A percentile compares a stretch with the other conserved stretches of the same genome.
Conservation (phyloP, 2,329 filamentous ascomycete genomes). For the Acrocalymma vagum region DNA sequence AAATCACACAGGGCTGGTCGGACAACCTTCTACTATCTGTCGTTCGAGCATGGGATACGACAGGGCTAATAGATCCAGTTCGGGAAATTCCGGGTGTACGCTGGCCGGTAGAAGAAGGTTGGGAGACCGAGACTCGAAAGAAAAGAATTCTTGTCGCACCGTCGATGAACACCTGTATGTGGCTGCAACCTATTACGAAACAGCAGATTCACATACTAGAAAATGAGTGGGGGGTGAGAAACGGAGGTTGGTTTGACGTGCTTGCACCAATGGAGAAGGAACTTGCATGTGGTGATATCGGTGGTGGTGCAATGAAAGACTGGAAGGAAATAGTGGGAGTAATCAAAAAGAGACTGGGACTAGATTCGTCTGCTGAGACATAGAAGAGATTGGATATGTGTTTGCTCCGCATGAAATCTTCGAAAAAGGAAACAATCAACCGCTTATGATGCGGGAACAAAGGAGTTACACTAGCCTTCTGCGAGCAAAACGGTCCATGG, state of each 20-base stretch:
- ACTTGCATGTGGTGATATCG: slow-evolving; percentile 85
- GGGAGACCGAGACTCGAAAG: slow-evolving; percentile 47
- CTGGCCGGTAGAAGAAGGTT: slow-evolving; percentile 22
- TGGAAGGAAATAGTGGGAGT: slow-evolving; percentile 77
- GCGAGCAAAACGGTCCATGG: too few species aligned
- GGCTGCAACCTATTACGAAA: slow-evolving; percentile 81
- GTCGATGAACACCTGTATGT: slow-evolving; percentile 93
- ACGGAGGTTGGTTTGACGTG: slow-evolving; percentile 70
- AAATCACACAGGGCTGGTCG: slow-evolving; percentile 78
- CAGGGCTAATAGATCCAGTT: slow-evolving; percentile 41
- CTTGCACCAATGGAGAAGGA: slow-evolving; percentile 77
- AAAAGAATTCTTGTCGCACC: slow-evolving; percentile 76
- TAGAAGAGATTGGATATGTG: too few species aligned
- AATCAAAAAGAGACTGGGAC: slow-evolving; percentile 59
- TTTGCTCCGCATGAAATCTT: too few species aligned
- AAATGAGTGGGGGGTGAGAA: slow-evolving; percentile 73
- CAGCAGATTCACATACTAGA: slow-evolving; percentile 75
- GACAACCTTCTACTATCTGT: slow-evolving; percentile 79
- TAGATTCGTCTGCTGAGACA: slow-evolving; percentile 14
- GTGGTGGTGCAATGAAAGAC: slow-evolving; percentile 82
- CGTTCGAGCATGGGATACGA: slow-evolving; percentile 86
- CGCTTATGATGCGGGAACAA: too few species aligned
- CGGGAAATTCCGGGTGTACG: slow-evolving; percentile 33
- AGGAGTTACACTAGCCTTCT: too few species aligned
- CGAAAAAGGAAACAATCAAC: too few species aligned